These are phyloP conservation scores for Cladosporium sp. DNA, from an alignment of 2,329 filamentous ascomycete species.

Conservation along the genomic window DNA sequence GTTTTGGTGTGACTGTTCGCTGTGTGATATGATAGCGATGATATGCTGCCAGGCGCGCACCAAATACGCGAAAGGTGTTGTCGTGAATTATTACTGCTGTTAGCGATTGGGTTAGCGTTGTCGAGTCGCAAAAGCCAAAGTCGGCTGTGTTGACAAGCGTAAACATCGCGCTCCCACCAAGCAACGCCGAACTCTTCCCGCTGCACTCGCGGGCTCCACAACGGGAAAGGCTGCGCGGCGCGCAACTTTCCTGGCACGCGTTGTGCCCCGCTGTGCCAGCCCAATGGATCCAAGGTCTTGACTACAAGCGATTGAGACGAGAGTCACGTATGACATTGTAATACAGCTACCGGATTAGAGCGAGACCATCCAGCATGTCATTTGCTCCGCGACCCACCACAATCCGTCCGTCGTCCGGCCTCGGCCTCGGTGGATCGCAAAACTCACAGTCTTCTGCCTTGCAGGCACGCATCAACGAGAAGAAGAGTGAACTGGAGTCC, in stretches of 20 bases:
- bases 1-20: not conserved
- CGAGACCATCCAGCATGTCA: constrained; percentile 27
- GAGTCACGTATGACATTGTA: not conserved
- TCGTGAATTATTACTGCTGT: not conserved
- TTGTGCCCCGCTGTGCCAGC: not conserved
- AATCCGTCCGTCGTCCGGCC: constrained; percentile 51
- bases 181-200: not conserved
- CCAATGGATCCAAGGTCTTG: not conserved
- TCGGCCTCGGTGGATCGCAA: constrained; percentile 27
- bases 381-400: constrained; percentile 39
- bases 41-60: not conserved
- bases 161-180: not conserved
- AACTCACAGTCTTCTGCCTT: constrained; percentile 61
- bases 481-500: constrained; percentile 77
- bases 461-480: constrained; percentile 74
- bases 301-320: not conserved
- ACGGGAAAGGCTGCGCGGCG: not conserved
- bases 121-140: not conserved
- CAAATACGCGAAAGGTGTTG: not conserved
- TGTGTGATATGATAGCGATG: not conserved
- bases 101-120: not conserved
- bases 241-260: not conserved
- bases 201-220: not conserved
- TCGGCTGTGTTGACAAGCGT: not conserved
- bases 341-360: not conserved